Conservation (phyloP, 345 rosid genomes). For the Orychophragmus violaceus region DNA sequence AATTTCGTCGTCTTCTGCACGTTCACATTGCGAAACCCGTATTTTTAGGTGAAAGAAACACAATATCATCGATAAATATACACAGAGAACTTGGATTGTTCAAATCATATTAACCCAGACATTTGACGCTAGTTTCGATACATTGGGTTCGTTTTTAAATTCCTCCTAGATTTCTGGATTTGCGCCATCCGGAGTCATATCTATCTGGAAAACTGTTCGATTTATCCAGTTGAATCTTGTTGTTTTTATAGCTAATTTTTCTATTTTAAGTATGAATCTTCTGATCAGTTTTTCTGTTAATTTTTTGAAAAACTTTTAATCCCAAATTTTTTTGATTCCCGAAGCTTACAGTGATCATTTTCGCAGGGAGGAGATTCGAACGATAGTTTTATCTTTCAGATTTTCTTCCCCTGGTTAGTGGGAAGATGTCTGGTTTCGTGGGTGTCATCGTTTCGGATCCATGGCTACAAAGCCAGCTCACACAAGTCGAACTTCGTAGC, state of each 20-base stretch:
- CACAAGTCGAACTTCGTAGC: slow-evolving; percentile 88
- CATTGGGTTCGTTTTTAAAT: not conserved
- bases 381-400: not conserved
- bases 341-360: not conserved
- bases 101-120: not conserved
- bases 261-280: slow-evolving; percentile 14
- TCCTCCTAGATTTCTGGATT: slow-evolving; percentile 10
- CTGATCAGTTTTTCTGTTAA: not conserved
- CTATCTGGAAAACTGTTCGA: slow-evolving; percentile 18
- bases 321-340: not conserved
- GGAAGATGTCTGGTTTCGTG: slow-evolving; percentile 63
- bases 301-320: not conserved
- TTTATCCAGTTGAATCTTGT: slow-evolving; percentile 4
- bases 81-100: not conserved
- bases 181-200: not conserved
- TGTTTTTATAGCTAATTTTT: slow-evolving; percentile 2
- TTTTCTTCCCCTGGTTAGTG: slow-evolving; percentile 10
- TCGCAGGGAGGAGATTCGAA: not conserved
- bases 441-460: slow-evolving; percentile 79
- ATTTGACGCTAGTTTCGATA: not conserved
- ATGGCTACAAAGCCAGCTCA: slow-evolving; percentile 82
- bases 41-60: not conserved
- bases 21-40: slow-evolving; percentile 20
- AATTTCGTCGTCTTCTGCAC: slow-evolving; percentile 1
- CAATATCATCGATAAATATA: not conserved